These are phyloP conservation scores for Laetiporus sulphureus DNA, from an alignment of 1,284 basidiomycete genomes.

Conservation along the genomic window DNA sequence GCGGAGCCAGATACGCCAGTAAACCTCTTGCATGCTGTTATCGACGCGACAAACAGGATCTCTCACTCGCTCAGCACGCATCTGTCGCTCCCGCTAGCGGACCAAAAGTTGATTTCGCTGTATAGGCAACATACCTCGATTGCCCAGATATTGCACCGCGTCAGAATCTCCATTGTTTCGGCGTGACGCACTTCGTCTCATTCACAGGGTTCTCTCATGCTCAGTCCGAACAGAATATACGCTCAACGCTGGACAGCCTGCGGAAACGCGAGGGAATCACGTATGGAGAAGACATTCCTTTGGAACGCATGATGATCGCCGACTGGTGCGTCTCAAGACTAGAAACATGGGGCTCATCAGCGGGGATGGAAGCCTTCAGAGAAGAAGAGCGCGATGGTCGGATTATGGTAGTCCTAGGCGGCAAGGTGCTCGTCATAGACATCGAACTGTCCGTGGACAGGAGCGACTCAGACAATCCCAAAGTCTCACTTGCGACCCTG, in stretches of 20 bases:
- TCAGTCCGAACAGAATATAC: constrained; percentile 47
- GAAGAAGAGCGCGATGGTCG: constrained; percentile 44
- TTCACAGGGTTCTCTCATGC: constrained; percentile 6
- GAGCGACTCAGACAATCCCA: constrained; percentile 28
- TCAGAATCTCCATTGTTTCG: constrained; percentile 24
- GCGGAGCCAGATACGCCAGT: constrained; percentile 14
- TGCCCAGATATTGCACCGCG: constrained; percentile 40
- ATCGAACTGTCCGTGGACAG: constrained; percentile 51
- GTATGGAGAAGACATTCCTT: constrained; percentile 60
- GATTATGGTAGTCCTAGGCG: constrained; percentile 58
- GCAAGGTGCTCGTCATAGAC: constrained; percentile 72
- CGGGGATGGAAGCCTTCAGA: constrained; percentile 68
- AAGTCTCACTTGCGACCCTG: constrained; percentile 43
- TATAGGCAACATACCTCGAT: constrained; percentile 57
- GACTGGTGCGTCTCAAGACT: constrained; percentile 54
- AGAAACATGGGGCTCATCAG: constrained; percentile 50
- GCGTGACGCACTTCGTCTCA: constrained; percentile 3
- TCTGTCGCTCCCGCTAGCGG: constrained; percentile 40
- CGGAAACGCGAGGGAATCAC: constrained; percentile 35
- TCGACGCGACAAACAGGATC: constrained; percentile 44
- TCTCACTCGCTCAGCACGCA: constrained; percentile 48
- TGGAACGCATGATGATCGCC: constrained; percentile 35
- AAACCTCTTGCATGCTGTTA: constrained; percentile 37
- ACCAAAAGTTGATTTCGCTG: constrained; percentile 59
- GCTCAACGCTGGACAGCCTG: constrained; percentile 37